Conservation (phyloP, 108 stramenopile genomes). For the Skeletonema marinoi region DNA sequence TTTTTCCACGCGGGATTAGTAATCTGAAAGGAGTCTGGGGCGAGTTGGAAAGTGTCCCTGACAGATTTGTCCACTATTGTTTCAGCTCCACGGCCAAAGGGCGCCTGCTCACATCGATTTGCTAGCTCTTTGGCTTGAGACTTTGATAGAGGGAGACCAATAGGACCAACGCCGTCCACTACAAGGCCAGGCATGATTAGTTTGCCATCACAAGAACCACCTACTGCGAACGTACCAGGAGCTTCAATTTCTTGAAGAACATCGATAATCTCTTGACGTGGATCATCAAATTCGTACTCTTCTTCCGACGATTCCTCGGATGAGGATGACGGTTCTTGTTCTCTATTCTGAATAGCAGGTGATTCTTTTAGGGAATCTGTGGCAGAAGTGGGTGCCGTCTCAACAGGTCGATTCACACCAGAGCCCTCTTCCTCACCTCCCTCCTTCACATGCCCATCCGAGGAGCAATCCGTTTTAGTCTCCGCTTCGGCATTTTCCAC, state of each 20-base stretch:
- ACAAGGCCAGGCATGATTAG: slow-evolving; percentile 32
- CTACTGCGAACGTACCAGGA: slow-evolving; percentile 6
- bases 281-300: slow-evolving; percentile 10
- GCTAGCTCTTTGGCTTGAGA: slow-evolving; percentile 10
- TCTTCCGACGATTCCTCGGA: slow-evolving; percentile 18
- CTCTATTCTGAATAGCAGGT: background rate
- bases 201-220: slow-evolving; percentile 1
- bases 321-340: background rate
- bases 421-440: background rate
- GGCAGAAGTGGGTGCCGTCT: background rate
- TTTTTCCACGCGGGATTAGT: slow-evolving; percentile 28
- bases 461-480: background rate
- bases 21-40: slow-evolving; percentile 18
- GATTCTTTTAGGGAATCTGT: background rate
- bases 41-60: slow-evolving; percentile 30
- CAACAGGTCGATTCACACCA: background rate
- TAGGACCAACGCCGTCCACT: slow-evolving; percentile 31
- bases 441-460: background rate
- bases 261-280: slow-evolving; percentile 10
- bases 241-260: slow-evolving; percentile 12
- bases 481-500: background rate
- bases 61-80: slow-evolving; percentile 35
- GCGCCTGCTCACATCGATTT: slow-evolving; percentile 30
- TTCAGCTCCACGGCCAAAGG: slow-evolving; percentile 34
- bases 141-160: slow-evolving; percentile 25